Base-by-base conservation (phyloP, 148 eudicot species). In the Tetragonia tetragonoides region DNA sequence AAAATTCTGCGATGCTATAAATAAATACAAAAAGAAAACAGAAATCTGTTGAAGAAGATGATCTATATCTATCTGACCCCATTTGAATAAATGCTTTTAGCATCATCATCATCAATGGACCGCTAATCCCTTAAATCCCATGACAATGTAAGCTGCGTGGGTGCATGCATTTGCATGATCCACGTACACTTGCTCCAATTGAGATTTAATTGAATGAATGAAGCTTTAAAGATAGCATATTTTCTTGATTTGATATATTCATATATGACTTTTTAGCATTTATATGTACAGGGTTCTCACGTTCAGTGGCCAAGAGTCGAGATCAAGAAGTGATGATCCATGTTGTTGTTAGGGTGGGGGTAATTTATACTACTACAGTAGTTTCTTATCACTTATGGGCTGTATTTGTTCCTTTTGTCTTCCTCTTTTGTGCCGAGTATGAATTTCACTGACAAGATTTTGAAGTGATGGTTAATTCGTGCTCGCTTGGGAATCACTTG, bases 81-180 rank as follows among this genome's bases (percentile, higher is more conserved):
- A 74, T 18, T 41, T 63, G 78, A 34, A 34, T 21, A 74, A 74
- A 80, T 68, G 68, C 38, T 80, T 80, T 79, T 59, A 59, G 64
- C 73, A 67, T 74, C 77, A 66, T 63, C 56, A 76, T 56, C 49
- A 42, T 56, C 57, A 68, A 46, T 68, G 82, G 82, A 80, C 82
- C 82, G 75, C 78, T 44, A 17, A 69, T 68, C 66, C 68, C 80
- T 57, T 44, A 51, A 51, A 37, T 72, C 9, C 21, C 17, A 10
- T 8, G 72, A 42, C 59, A 79, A 69, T 80, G 70, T 69, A 75
- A 63, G 11, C 1, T 23, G 44, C 75, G 62, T 64, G 74, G 66
- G 57, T 80, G 67, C 68, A 80, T 75, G 69, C 75, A 62, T 28
- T 28, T 28, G 34, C 34, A 28, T 28, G 34, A 28, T 28, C 34